Conservation (phyloP, 2,329 filamentous ascomycete genomes). For the Eurotiales sp. region DNA sequence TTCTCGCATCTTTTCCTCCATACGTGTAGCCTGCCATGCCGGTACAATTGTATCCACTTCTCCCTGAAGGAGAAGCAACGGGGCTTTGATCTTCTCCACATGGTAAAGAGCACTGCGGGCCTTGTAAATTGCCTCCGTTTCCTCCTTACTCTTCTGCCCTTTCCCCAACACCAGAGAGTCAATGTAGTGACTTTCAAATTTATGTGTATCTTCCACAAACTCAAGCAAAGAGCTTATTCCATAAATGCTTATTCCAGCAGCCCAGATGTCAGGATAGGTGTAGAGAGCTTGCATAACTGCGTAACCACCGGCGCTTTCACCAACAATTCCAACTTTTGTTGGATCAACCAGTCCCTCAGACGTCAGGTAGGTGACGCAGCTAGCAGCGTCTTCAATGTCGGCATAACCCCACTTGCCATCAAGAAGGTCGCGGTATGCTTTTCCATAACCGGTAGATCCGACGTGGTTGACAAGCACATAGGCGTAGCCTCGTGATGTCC, state of each 20-base stretch:
- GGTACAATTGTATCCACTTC: constrained; percentile 57
- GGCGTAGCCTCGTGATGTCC: constrained; percentile 54
- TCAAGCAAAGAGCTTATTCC: constrained; percentile 50
- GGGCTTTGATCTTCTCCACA: constrained; percentile 47
- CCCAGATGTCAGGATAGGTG: constrained; percentile 46
- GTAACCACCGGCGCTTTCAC: constrained; percentile 54
- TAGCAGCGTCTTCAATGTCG: constrained; percentile 51
- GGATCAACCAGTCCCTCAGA: constrained; percentile 34
- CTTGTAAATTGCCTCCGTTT: constrained; percentile 41
- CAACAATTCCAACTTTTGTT: constrained; percentile 47
- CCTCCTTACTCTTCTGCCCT: constrained; percentile 33
- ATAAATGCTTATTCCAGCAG: constrained; percentile 49
- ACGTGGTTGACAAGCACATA: constrained; percentile 52
- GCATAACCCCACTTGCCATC: constrained; percentile 51
- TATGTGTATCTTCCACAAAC: constrained; percentile 51
- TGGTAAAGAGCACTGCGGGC: constrained; percentile 50
- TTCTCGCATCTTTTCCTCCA: constrained; percentile 30
- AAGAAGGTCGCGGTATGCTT: constrained; percentile 48
- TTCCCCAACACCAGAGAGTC: constrained; percentile 41
- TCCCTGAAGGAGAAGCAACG: constrained; percentile 56
- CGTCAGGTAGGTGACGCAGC: constrained; percentile 44
- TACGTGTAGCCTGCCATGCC: constrained; percentile 51
- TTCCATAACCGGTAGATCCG: constrained; percentile 52
- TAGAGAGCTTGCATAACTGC: constrained; percentile 50
- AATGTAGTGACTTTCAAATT: constrained; percentile 54